These are phyloP conservation scores for Lachancea waltii DNA, from an alignment of 805 yeast genomes.

Conservation along the genomic window DNA sequence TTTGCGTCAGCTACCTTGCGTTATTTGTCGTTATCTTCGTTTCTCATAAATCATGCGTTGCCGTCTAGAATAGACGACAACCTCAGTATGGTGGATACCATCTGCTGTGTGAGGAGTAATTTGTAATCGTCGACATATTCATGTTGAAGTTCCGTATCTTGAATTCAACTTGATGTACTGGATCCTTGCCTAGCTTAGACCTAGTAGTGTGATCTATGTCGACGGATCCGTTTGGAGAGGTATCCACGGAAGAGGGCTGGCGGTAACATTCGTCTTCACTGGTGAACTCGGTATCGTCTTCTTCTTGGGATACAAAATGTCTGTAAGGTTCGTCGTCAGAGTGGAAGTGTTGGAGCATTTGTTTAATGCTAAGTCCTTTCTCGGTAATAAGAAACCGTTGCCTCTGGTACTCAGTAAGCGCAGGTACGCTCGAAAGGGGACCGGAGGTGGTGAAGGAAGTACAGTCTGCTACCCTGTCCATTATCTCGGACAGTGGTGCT, in stretches of 20 bases:
- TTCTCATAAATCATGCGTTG: conserved; percentile 6
- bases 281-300: conserved; percentile 8
- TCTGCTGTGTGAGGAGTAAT: conserved; percentile 13
- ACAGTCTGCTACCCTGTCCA: conserved; percentile 20
- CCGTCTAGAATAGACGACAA: no score
- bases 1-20: conserved; percentile 1
- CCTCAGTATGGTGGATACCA: conserved; percentile 14
- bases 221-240: conserved; percentile 11
- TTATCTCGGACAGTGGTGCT: conserved; percentile 19
- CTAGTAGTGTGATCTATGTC: conserved; percentile 17
- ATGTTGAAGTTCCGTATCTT: conserved; percentile 13
- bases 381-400: conserved; percentile 17
- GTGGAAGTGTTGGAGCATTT: conserved; percentile 12
- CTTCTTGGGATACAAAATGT: conserved; percentile 11
- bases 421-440: conserved; percentile 23
- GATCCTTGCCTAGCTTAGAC: neutral
- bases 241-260: conserved; percentile 5
- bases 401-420: conserved; percentile 14
- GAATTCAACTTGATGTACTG: conserved; percentile 4
- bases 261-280: conserved; percentile 6
- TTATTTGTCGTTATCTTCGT: conserved; percentile 1
- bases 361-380: conserved; percentile 16
- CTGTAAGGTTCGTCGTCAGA: conserved; percentile 12
- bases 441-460: conserved; percentile 27
- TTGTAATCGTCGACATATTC: conserved; percentile 19